Conservation (phyloP, 345 rosid species). For the Syzygium jambos region DNA sequence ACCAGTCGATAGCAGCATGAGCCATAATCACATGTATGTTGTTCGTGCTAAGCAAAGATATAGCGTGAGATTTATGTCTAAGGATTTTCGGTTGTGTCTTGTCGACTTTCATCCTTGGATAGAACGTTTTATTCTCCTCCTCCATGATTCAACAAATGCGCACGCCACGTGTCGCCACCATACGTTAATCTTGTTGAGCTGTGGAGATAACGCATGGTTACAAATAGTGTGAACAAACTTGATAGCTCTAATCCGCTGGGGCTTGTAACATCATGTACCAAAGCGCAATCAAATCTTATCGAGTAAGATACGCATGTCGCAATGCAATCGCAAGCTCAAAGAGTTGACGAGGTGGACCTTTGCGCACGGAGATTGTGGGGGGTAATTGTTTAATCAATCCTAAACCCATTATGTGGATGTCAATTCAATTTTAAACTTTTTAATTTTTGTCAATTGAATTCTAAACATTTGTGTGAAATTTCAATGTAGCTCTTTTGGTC, state of each 20-base stretch:
- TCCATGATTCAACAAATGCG: background rate
- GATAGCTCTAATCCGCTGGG: background rate
- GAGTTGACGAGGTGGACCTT: background rate
- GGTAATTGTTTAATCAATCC: background rate
- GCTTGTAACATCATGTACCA: background rate
- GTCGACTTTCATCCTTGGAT: background rate
- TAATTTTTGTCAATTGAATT: background rate
- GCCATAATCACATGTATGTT: background rate
- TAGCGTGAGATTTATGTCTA: background rate
- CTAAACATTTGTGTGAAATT: background rate
- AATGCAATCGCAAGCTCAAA: background rate
- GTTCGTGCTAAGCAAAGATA: background rate
- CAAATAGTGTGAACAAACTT: background rate
- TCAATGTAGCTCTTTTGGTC: background rate
- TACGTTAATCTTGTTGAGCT: background rate
- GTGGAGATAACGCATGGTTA: background rate
- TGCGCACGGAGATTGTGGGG: rapidly evolving
- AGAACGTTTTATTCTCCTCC: background rate
- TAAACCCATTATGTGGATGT: rapidly evolving
- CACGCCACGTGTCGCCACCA: background rate
- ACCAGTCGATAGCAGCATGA: background rate
- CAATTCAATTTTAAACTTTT: background rate
- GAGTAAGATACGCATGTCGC: background rate
- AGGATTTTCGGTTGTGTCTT: background rate
- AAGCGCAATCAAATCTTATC: background rate